phyloP scores from a whole-genome alignment of 306 rosid species.

The Rubus idaeus region DNA sequence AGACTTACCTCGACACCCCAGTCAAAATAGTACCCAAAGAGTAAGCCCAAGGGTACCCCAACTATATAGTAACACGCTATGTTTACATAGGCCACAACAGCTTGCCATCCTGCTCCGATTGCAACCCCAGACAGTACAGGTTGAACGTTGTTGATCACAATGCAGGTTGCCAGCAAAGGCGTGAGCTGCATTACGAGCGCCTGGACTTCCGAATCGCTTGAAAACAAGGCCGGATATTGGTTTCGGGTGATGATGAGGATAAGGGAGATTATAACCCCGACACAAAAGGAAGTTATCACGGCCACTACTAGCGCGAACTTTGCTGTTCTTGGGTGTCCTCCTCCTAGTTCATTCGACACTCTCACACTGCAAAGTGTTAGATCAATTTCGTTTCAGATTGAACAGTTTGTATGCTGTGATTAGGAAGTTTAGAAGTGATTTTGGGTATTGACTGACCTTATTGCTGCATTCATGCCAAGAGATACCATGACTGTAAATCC shows the following conservation, averaged over 20 bases:
- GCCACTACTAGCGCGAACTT: conserved; percentile 76
- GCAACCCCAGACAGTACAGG: conserved; percentile 93
- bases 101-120: conserved; percentile 93
- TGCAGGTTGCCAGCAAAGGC: conserved; percentile 63
- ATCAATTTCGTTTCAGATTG: background rate
- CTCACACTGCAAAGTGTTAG: conserved; percentile 56
- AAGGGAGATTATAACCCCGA: conserved; percentile 40
- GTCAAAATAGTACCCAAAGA: conserved; percentile 49
- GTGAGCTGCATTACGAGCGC: conserved; percentile 54
- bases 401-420: background rate
- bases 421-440: background rate
- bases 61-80: conserved; percentile 66
- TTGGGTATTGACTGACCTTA: conserved; percentile 45
- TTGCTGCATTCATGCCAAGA: conserved; percentile 65
- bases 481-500: conserved; percentile 75
- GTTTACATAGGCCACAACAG: conserved; percentile 71
- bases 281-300: conserved; percentile 36
- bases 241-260: conserved; percentile 39
- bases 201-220: conserved; percentile 48
- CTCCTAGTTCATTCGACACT: conserved; percentile 88
- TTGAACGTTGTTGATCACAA: conserved; percentile 69
- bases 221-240: conserved; percentile 55
- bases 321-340: conserved; percentile 81
- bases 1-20: conserved; percentile 55
- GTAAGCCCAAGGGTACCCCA: conserved; percentile 79